These are phyloP conservation scores for Corymbia calophylla DNA, from an alignment of 441 rosid genomes.

Conservation along the genomic window DNA sequence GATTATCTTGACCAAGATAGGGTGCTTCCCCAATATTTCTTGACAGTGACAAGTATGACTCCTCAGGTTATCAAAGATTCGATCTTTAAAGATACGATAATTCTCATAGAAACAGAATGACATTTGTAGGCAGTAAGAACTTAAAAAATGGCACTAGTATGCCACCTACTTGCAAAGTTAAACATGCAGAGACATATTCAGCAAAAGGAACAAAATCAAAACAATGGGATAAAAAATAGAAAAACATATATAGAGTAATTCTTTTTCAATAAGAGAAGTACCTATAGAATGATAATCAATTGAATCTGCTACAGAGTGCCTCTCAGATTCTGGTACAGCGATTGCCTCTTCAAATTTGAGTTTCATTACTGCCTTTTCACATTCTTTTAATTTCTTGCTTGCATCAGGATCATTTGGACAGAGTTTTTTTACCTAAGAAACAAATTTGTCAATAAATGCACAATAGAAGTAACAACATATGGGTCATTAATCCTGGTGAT, in stretches of 20 bases:
- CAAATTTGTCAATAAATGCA: background rate
- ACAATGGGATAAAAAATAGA: background rate
- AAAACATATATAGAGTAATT: background rate
- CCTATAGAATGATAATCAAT: constrained; percentile 78
- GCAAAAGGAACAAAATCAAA: background rate
- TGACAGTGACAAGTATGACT: background rate
- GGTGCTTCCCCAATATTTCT: background rate
- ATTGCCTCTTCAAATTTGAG: constrained; percentile 97
- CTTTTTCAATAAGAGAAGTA: constrained; percentile 11
- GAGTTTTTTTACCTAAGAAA: constrained; percentile 64
- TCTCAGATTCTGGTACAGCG: constrained; percentile 63
- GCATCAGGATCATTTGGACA: constrained; percentile 95
- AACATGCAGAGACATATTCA: background rate
- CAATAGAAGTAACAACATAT: background rate
- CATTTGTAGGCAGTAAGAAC: background rate
- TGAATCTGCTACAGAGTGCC: constrained; percentile 72
- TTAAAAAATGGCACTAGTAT: background rate
- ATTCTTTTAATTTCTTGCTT: constrained; percentile 76
- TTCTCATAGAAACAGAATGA: background rate
- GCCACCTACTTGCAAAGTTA: background rate
- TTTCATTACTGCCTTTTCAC: constrained; percentile 94
- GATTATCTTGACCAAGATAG: background rate
- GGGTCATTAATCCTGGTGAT: background rate
- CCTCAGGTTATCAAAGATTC: background rate
- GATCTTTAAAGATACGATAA: background rate